Conservation (phyloP, 371 early-diverging fungal genomes). For the Mucor saturninus region DNA sequence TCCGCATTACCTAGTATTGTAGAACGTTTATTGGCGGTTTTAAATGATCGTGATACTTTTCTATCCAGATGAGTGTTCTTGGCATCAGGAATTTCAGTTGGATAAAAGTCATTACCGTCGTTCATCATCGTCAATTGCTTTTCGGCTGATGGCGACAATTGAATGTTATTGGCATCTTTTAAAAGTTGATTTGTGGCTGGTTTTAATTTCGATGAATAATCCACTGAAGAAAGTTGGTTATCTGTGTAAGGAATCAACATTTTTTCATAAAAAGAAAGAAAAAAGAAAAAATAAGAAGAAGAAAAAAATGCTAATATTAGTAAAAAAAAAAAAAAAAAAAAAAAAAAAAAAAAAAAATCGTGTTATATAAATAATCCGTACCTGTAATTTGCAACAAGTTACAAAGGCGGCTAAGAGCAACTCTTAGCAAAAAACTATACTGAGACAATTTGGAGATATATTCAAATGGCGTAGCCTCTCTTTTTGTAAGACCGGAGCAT, state of each 20-base stretch:
- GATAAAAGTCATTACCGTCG: slow-evolving; percentile 35
- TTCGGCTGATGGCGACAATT: slow-evolving; percentile 21
- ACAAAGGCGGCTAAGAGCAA: slow-evolving; percentile 86
- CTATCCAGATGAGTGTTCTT: slow-evolving; percentile 55
- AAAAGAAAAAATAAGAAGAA: slow-evolving; percentile 2
- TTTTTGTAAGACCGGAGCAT: slow-evolving; percentile 36
- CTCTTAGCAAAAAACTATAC: slow-evolving; percentile 86
- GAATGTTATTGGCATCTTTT: slow-evolving; percentile 25
- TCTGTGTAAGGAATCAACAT: slow-evolving; percentile 20
- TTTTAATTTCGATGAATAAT: slow-evolving; percentile 38
- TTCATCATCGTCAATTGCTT: slow-evolving; percentile 27
- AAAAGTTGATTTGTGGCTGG: slow-evolving; percentile 5
- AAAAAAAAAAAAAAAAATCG: slow-evolving; percentile 5
- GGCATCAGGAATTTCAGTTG: slow-evolving; percentile 59
- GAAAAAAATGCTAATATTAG: background rate
- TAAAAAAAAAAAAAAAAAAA: slow-evolving; percentile 8
- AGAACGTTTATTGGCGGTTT: slow-evolving; percentile 57
- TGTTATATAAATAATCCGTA: slow-evolving; percentile 25
- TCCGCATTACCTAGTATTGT: slow-evolving; percentile 50
- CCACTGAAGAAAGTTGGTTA: slow-evolving; percentile 47
- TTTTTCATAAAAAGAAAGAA: slow-evolving; percentile 3
- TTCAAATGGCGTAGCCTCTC: slow-evolving; percentile 46
- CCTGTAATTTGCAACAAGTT: slow-evolving; percentile 73
- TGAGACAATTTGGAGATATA: slow-evolving; percentile 88
- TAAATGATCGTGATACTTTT: slow-evolving; percentile 65